Base-by-base conservation (phyloP, 495 filamentous ascomycete genomes). In the Trichocladium antarcticum region DNA sequence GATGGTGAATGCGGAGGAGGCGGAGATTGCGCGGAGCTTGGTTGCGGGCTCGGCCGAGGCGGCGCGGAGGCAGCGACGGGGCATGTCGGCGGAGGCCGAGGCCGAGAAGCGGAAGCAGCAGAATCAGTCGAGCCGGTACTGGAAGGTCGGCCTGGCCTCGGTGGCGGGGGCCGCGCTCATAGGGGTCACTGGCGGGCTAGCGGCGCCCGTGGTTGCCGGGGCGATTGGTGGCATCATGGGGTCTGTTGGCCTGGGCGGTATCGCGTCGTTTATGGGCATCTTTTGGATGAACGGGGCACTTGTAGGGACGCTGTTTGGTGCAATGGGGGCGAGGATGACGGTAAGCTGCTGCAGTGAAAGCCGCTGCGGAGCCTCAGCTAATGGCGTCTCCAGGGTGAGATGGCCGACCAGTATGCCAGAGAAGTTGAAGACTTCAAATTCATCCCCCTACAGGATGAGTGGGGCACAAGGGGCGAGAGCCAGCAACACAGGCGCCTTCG, bases 371-470 rank as follows among this genome's bases (percentile, higher is more conserved):
- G 14, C 0, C 27, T 43, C 6, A 19, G 39, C 42, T 54, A 35
- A 52, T 20, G 28, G 27, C 15, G 1, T 39, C 15, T 10, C 24
- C 12, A 65, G 62, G 71, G 87, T 5, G 72, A 81, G 50, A 84
- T 88, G 75, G 81, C 92, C 65, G 85, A 92, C 51, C 76, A 79
- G 50, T 93, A 94, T 61, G 88, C 89, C 0, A 73, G 75, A 32
- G 86, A 94, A 55, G 86, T 95, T 0, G 77, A 85, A 34, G 89
- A 95, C 63, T 95, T 95, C 65, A 78, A 78, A 10, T 95, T 95
- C 62, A 62, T 94, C 16, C 87, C 87, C 0, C 72, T 89, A 24
- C 71, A 75, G 29, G 73, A 74, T 11, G 56, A 72, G 54, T 56
- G 63, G 64, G 68, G 57, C 21, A 54, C 55, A 59, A 51, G 59